phyloP scores from a whole-genome alignment of 2,329 filamentous ascomycete species.

The Nemania sp. region DNA sequence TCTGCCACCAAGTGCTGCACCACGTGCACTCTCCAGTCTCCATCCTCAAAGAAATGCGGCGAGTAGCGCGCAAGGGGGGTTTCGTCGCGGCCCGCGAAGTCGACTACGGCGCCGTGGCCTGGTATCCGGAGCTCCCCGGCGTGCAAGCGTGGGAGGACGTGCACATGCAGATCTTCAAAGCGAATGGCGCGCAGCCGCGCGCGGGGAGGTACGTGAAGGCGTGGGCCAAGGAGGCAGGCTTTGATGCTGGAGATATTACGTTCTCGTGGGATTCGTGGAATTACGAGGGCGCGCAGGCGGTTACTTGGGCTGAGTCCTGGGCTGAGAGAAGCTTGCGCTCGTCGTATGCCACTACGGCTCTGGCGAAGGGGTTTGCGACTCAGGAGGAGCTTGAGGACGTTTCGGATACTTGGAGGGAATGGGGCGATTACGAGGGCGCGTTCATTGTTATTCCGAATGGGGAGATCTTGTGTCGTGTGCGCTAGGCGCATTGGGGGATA shows the following conservation, averaged over 20 bases:
- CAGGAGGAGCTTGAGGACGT: slow-evolving; percentile 20
- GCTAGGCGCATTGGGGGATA: not conserved
- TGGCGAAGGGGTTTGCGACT: slow-evolving; percentile 8
- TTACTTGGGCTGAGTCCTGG: slow-evolving; percentile 18
- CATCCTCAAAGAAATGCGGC: slow-evolving; percentile 56
- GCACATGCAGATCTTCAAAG: slow-evolving; percentile 16
- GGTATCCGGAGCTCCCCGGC: slow-evolving; percentile 21
- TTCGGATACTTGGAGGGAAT: slow-evolving; percentile 18
- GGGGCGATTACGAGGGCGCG: slow-evolving; percentile 17
- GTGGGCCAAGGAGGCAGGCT: slow-evolving; percentile 22
- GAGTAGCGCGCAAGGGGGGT: slow-evolving; percentile 55
- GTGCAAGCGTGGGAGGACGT: slow-evolving; percentile 19
- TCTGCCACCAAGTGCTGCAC: slow-evolving; percentile 60
- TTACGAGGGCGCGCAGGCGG: slow-evolving; percentile 21
- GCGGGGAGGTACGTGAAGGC: slow-evolving; percentile 20
- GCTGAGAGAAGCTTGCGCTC: slow-evolving; percentile 16
- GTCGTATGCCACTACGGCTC: slow-evolving; percentile 15
- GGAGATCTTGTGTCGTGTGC: slow-evolving; percentile 21
- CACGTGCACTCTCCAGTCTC: slow-evolving; percentile 56
- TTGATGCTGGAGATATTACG: slow-evolving; percentile 10
- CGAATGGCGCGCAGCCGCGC: slow-evolving; percentile 16
- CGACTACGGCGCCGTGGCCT: slow-evolving; percentile 24
- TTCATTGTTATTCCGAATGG: slow-evolving; percentile 24
- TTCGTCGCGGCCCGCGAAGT: slow-evolving; percentile 44
- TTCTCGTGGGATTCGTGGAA: slow-evolving; percentile 25